These are phyloP conservation scores for Escovopsis sp. DNA, from an alignment of 2,329 filamentous ascomycete genomes.

Conservation along the genomic window DNA sequence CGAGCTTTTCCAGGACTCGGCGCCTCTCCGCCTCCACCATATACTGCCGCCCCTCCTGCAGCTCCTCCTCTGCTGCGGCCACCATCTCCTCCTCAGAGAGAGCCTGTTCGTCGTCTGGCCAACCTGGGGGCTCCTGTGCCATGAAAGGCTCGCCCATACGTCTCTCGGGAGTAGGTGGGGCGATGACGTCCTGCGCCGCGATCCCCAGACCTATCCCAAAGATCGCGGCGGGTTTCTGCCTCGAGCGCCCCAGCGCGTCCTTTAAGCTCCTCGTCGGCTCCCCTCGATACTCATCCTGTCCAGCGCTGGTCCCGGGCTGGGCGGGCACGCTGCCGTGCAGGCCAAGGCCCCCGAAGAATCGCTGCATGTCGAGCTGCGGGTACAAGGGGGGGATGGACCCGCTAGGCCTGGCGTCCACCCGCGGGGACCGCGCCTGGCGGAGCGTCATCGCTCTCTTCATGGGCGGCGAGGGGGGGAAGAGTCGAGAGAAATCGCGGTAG, in stretches of 20 bases:
- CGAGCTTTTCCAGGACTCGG: too few relatives aligned
- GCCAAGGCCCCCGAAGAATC: conserved; percentile 10
- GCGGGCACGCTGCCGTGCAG: not conserved
- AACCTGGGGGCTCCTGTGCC: not conserved
- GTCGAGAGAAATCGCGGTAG: too few relatives aligned
- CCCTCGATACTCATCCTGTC: not conserved
- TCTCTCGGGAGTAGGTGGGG: not conserved
- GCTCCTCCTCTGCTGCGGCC: too few relatives aligned
- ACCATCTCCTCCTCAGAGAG: too few relatives aligned
- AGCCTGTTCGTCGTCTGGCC: not conserved
- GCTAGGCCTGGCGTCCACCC: conserved; percentile 4
- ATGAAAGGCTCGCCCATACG: not conserved
- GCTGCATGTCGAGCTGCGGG: conserved; percentile 12
- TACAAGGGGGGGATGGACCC: too few relatives aligned
- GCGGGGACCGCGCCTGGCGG: conserved; percentile 14
- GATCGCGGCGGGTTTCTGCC: not conserved
- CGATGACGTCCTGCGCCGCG: not conserved
- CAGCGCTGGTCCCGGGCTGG: not conserved
- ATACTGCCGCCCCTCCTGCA: too few relatives aligned
- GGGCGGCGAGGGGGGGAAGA: not conserved
- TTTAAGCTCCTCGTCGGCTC: not conserved
- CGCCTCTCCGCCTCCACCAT: too few relatives aligned
- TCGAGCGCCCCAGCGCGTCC: not conserved
- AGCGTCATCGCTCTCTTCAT: conserved; percentile 6
- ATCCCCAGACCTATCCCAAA: not conserved